Evolutionary conservation across 257 asterid genomes (phyloP).

Genomic region (Solanum sparsipilum): DNA sequence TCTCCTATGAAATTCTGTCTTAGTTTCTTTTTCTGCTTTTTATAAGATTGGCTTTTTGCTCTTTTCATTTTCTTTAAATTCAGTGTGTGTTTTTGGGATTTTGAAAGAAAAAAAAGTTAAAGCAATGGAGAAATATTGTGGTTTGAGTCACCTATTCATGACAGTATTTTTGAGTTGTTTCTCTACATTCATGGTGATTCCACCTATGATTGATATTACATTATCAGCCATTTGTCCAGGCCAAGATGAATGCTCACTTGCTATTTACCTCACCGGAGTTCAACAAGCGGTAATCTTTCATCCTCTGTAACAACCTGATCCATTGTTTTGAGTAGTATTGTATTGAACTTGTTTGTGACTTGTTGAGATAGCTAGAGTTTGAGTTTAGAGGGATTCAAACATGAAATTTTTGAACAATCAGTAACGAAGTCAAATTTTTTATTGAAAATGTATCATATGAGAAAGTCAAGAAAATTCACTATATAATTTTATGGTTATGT

Average conservation of each 20-base stretch:
- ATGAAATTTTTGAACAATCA: background rate
- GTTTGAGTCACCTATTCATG: slow-evolving; percentile 80
- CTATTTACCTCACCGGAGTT: slow-evolving; percentile 83
- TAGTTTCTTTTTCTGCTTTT: background rate
- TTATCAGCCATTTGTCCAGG: slow-evolving; percentile 87
- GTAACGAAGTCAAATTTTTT: background rate
- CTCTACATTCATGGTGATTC: slow-evolving; percentile 74
- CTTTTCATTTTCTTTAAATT: background rate
- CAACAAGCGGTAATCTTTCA: slow-evolving; percentile 54
- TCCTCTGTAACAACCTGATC: background rate
- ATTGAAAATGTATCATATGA: background rate
- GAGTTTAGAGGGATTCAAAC: background rate
- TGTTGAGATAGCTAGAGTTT: background rate
- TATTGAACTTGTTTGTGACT: background rate
- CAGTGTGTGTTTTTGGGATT: background rate
- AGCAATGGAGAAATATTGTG: slow-evolving; percentile 6
- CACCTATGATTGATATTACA: slow-evolving; percentile 78
- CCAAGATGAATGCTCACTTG: slow-evolving; percentile 61
- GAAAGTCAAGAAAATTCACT: background rate
- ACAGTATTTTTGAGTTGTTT: slow-evolving; percentile 75
- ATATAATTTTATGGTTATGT: background rate
- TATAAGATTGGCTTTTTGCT: background rate
- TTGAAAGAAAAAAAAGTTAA: background rate
- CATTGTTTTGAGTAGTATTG: background rate
- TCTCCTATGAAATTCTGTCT: background rate